Evolutionary conservation across 2,329 filamentous ascomycete genomes (phyloP).

Genomic region (Nothophaeocryptopus gaeumannii): DNA sequence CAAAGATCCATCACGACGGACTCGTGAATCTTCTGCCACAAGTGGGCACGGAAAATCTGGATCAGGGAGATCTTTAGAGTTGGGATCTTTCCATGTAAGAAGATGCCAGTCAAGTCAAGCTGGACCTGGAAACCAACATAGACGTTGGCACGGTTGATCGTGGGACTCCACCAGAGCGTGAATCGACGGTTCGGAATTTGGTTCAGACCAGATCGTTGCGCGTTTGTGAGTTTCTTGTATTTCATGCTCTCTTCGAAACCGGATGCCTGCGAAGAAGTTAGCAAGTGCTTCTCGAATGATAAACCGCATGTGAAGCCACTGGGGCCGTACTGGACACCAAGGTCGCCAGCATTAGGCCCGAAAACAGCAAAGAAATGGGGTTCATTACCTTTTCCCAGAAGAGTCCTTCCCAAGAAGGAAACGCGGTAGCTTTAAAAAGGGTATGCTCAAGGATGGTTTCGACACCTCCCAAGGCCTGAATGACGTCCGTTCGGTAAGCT

Average conservation of each 20-base stretch:
- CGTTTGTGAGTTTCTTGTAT: slow-evolving; percentile 98
- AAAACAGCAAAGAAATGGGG: background rate
- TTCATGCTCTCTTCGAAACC: slow-evolving; percentile 67
- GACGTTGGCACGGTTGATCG: slow-evolving; percentile 67
- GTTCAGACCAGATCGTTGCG: slow-evolving; percentile 92
- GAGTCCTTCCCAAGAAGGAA: slow-evolving; percentile 93
- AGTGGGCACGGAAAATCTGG: slow-evolving; percentile 97
- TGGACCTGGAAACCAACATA: slow-evolving; percentile 99
- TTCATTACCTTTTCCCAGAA: slow-evolving; percentile 69
- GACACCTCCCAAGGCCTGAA: slow-evolving; percentile 91
- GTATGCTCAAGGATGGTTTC: slow-evolving; percentile 82
- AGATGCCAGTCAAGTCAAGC: slow-evolving; percentile 94
- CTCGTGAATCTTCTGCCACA: slow-evolving; percentile 99
- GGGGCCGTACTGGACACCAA: too few species aligned
- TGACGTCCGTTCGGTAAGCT: slow-evolving; percentile 94
- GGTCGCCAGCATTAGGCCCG: too few species aligned
- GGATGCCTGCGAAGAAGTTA: slow-evolving; percentile 9
- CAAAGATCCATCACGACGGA: slow-evolving; percentile 98
- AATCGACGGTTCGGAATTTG: slow-evolving; percentile 99
- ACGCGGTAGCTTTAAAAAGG: slow-evolving; percentile 90
- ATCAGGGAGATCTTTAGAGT: slow-evolving; percentile 97
- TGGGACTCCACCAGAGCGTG: slow-evolving; percentile 88
- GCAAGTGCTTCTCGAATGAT: too few species aligned
- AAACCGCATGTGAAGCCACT: too few species aligned
- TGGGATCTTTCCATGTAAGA: slow-evolving; percentile 97